Evolutionary conservation across 768 basidiomycete genomes (phyloP), one percentile per base, ranked within the genome.

Genomic region (Naganishia friedmannii): DNA sequence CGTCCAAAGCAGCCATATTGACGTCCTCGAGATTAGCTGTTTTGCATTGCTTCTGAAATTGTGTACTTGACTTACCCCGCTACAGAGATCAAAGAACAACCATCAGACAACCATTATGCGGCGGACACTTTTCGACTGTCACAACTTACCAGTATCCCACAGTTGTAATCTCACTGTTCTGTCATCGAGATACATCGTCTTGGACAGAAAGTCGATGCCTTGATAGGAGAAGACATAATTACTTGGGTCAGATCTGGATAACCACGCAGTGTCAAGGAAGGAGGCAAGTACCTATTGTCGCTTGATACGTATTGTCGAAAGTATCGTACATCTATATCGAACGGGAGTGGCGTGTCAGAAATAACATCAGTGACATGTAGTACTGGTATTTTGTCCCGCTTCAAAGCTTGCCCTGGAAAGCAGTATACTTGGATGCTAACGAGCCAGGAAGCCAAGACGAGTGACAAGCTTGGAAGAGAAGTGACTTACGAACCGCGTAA

Each of bases 181-280:
- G 83, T 99, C 96, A 79, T 99, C 96, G 69, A 98, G 86, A 82
- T 99, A 99, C 92, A 99, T 95, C 0, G 96, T 98, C 85, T 99
- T 99, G 84, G 93, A 95, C 83, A 99, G 84, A 81, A 99, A 99
- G 84, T 99, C 96, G 82, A 99, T 99, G 69, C 95, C 60, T 63
- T 31, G 19, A 23, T 19, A 45, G 26, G 23, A 37, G 17, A 26
- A 26, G 15, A 63, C 23, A 46, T 37, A 37, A 37, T 1, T 26
- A 13, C 19, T n/a, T 28, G 6, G 19, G 5, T 34, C 39, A 63
- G 10, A 21, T 42, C 70, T 10, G 9, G 56, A 56, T 3, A 12
- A 34, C n/a, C 17, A 28, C 48, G 37, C 8, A 42, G 19, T 28
- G 37, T 21, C 1, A 15, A 31, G 28, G 34, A 39, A 42, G 10